Evolutionary conservation across 345 rosid genomes (phyloP).

Genomic region (Excoecaria agallocha): DNA sequence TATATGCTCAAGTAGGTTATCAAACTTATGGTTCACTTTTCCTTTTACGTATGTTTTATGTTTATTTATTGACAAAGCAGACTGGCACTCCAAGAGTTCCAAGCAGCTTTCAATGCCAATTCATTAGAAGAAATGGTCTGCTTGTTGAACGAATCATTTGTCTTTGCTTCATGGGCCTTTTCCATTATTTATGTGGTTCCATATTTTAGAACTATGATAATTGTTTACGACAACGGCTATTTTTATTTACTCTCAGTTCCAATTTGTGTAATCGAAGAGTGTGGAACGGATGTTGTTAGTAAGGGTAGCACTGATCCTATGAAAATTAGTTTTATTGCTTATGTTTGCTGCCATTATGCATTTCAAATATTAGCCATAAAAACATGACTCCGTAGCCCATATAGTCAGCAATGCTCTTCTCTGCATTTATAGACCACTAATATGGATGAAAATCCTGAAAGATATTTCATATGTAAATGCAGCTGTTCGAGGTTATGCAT

Average conservation of each 20-base stretch:
- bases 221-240: not conserved
- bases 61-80: too few relatives aligned
- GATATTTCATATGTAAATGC: conserved; percentile 37
- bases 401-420: not conserved
- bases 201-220: too few relatives aligned
- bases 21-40: not conserved
- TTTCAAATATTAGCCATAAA: not conserved
- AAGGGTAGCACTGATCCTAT: not conserved
- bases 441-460: not conserved
- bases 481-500: conserved; percentile 97
- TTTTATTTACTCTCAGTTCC: not conserved
- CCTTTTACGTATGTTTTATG: too few relatives aligned
- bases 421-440: not conserved
- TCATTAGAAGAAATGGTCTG: too few relatives aligned
- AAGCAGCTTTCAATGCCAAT: too few relatives aligned
- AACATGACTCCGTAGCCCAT: not conserved
- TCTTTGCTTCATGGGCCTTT: too few relatives aligned
- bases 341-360: not conserved
- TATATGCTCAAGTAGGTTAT: not conserved
- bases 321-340: not conserved
- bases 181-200: too few relatives aligned
- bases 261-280: not conserved
- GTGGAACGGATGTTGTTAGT: not conserved
- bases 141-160: too few relatives aligned
- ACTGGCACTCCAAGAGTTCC: too few relatives aligned